Percentiles rank a stretch among this genome's conserved stretches.
These are phyloP conservation scores for Solanum sejunctum DNA, from an alignment of 257 asterid genomes.

Conservation along the genomic window DNA sequence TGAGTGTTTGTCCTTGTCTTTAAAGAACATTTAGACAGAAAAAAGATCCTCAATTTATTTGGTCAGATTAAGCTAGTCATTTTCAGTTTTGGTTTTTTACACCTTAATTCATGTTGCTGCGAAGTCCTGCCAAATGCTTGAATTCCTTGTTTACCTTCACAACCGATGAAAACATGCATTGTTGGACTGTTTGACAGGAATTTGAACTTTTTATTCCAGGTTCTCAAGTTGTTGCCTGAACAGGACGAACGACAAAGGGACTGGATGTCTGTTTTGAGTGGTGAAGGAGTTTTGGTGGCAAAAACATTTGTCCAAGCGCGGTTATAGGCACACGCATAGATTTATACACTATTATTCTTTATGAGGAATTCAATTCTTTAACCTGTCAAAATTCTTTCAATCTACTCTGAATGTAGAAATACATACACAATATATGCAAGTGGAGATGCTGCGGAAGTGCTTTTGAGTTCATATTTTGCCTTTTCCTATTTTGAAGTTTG, in stretches of 20 bases:
- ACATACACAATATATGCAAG: neutral
- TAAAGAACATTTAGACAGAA: neutral
- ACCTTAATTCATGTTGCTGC: neutral
- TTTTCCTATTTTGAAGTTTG: too few species aligned
- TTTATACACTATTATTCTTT: constrained; percentile 10
- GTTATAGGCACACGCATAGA: constrained; percentile 14
- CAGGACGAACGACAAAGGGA: constrained; percentile 23
- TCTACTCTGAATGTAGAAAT: constrained; percentile 20
- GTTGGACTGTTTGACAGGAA: neutral
- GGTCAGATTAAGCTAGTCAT: neutral
- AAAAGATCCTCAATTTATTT: neutral
- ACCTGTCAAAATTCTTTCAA: constrained; percentile 2
- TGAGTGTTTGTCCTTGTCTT: neutral
- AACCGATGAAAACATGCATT: neutral
- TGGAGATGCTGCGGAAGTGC: neutral
- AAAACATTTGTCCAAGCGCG: constrained; percentile 13
- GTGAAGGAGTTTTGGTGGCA: constrained; percentile 35
- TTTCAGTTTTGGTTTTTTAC: neutral
- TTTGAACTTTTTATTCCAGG: constrained; percentile 21
- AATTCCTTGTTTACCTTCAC: neutral
- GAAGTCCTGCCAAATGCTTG: neutral
- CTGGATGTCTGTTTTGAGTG: constrained; percentile 40
- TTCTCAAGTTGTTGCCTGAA: constrained; percentile 8
- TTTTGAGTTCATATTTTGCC: neutral
- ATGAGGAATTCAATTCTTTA: constrained; percentile 3